These are phyloP conservation scores for Triadica sebifera DNA, from an alignment of 345 rosid species.

Conservation along the genomic window DNA sequence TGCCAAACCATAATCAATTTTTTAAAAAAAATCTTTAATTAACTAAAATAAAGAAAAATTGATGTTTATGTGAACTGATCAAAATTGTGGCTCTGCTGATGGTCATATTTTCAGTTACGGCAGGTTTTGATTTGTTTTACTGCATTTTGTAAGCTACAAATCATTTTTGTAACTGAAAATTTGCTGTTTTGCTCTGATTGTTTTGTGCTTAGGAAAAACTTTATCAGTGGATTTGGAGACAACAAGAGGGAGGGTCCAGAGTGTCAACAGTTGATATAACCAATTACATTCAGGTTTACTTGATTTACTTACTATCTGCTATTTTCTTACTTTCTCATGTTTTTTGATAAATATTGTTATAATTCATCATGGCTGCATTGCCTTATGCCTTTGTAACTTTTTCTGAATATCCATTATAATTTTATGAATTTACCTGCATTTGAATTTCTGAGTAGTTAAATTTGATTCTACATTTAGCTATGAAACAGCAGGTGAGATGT, in stretches of 20 bases:
- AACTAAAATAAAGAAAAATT: no score
- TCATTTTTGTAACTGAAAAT: background rate
- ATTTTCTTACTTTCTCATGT: background rate
- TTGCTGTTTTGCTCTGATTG: background rate
- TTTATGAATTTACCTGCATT: background rate
- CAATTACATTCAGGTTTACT: slow-evolving; percentile 64
- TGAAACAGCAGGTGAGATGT: background rate
- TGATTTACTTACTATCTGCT: background rate
- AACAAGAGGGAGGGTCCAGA: slow-evolving; percentile 83
- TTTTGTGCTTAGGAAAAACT: slow-evolving; percentile 68
- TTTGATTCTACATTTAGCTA: background rate
- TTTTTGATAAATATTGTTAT: background rate
- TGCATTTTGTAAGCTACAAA: background rate
- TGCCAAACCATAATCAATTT: background rate
- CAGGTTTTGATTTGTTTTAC: background rate
- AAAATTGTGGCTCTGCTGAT: background rate
- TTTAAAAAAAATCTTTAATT: no score
- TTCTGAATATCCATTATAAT: background rate
- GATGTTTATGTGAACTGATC: no score
- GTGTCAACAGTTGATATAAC: slow-evolving; percentile 61
- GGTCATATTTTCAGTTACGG: background rate
- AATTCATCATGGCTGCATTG: background rate
- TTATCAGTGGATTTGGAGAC: slow-evolving; percentile 80
- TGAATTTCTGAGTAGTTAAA: background rate
- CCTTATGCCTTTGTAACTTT: background rate